These are phyloP conservation scores for Zygotorulaspora florentina DNA, from an alignment of 805 yeast genomes.

Conservation along the genomic window DNA sequence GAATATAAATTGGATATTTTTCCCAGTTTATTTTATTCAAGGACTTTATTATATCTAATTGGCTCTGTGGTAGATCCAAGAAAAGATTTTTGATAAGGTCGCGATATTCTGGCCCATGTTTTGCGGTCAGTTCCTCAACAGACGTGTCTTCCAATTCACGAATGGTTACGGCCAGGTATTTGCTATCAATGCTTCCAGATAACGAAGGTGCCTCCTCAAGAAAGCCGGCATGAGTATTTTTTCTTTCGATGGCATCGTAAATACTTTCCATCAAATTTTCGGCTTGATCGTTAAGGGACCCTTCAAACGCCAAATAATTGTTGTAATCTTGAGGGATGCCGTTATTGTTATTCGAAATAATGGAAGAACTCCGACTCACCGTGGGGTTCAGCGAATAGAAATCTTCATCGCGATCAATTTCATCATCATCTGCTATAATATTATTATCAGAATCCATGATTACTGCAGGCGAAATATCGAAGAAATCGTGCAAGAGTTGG, in stretches of 20 bases:
- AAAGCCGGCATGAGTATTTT: constrained; percentile 20
- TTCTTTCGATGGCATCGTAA: constrained; percentile 48
- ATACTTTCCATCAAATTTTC: constrained; percentile 63
- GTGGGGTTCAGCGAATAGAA: constrained; percentile 4
- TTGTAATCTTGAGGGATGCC: constrained; percentile 4
- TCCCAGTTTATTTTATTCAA: constrained; percentile 63
- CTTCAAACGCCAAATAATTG: constrained; percentile 26
- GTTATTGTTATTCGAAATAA: constrained; percentile 1
- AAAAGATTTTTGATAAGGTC: constrained; percentile 17
- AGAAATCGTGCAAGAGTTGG: constrained; percentile 24
- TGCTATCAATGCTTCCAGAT: constrained; percentile 4
- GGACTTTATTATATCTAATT: constrained; percentile 48
- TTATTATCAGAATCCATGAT: constrained; percentile 3
- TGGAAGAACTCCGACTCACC: constrained; percentile 9
- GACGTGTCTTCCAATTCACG: constrained; percentile 17
- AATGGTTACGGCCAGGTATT: constrained; percentile 15
- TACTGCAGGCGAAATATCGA: constrained; percentile 13
- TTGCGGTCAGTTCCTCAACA: constrained; percentile 11
- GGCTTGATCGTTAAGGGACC: constrained; percentile 52
- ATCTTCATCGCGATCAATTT: constrained; percentile 5
- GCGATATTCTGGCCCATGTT: constrained; percentile 6
- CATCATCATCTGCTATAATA: neutral
- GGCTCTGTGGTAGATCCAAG: constrained; percentile 31
- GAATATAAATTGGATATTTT: constrained; percentile 67
- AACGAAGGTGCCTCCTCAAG: constrained; percentile 14